Conservation (phyloP, 139 green algal genomes). For the Tetratostichococcus sp. region DNA sequence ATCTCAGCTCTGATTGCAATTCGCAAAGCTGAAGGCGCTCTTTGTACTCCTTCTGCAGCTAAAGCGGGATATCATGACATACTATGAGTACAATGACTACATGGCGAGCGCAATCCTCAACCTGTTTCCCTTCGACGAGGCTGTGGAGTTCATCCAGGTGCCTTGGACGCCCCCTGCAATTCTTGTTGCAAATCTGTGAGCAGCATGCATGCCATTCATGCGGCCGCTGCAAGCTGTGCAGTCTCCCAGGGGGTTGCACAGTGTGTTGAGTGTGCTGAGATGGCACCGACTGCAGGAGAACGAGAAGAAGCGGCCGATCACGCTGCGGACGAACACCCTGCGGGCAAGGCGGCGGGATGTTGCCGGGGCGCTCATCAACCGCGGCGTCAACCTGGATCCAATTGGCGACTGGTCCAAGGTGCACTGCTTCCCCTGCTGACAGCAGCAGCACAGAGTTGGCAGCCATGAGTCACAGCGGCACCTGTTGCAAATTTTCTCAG, state of each 20-base stretch:
- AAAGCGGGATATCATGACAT: constrained; percentile 75
- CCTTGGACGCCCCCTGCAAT: no score
- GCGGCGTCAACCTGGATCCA: constrained; percentile 97
- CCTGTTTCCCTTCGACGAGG: constrained; percentile 67
- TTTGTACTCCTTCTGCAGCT: no score
- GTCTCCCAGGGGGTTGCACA: no score
- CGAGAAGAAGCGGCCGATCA: constrained; percentile 65
- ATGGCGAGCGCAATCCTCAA: constrained; percentile 78
- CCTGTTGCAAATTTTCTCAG: no score
- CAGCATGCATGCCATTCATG: no score
- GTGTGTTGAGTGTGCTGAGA: no score
- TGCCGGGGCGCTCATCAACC: constrained; percentile 89
- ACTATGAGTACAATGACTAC: constrained; percentile 98
- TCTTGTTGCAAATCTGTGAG: no score
- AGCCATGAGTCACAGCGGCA: no score
- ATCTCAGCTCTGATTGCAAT: no score
- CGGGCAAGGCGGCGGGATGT: constrained; percentile 90
- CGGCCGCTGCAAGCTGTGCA: no score
- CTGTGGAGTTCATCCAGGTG: constrained; percentile 77
- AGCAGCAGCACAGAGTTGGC: no score
- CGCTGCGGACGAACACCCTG: constrained; percentile 90
- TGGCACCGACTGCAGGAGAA: constrained; percentile 33
- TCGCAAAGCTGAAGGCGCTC: no score
- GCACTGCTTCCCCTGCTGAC: not conserved
- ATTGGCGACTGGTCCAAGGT: constrained; percentile 96